Percentiles rank a stretch among this genome's conserved stretches.
Evolutionary conservation across 192 early-diverging fungal genomes (phyloP).

Genomic region (Linnemannia exigua): DNA sequence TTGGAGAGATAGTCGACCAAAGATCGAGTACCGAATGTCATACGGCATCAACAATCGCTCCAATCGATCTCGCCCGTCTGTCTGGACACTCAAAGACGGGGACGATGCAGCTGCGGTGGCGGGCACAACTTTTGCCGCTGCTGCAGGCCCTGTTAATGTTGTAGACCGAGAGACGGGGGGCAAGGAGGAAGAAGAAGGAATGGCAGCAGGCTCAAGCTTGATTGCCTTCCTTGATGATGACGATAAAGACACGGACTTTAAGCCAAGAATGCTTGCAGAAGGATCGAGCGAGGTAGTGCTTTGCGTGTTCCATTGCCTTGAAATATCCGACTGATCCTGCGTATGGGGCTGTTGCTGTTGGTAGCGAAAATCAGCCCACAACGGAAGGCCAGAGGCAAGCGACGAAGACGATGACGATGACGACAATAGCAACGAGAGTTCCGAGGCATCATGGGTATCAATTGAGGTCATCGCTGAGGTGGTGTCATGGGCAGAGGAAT

Average conservation of each 20-base stretch:
- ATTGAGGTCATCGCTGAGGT: not conserved
- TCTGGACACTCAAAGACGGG: not conserved
- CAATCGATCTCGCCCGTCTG: not conserved
- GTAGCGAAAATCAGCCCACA: not conserved
- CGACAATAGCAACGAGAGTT: not conserved
- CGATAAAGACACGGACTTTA: not conserved
- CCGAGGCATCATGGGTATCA: not conserved
- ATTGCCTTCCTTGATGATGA: not conserved
- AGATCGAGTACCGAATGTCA: constrained; percentile 54
- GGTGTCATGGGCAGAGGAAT: not conserved
- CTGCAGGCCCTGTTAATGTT: not conserved
- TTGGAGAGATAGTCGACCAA: constrained; percentile 44
- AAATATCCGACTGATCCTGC: constrained; percentile 1
- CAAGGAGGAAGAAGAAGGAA: not conserved
- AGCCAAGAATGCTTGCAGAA: not conserved
- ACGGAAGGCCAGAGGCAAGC: not conserved
- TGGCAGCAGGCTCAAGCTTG: not conserved
- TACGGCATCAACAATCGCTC: constrained; percentile 40
- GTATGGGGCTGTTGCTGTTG: not conserved
- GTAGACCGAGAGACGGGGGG: not conserved
- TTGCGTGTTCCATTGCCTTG: not conserved
- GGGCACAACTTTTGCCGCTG: not conserved
- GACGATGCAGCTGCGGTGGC: not conserved
- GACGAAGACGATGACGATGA: not conserved
- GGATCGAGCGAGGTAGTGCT: not conserved